Base-by-base conservation (phyloP, 2,329 filamentous ascomycete species). In the Shiraia sp. region DNA sequence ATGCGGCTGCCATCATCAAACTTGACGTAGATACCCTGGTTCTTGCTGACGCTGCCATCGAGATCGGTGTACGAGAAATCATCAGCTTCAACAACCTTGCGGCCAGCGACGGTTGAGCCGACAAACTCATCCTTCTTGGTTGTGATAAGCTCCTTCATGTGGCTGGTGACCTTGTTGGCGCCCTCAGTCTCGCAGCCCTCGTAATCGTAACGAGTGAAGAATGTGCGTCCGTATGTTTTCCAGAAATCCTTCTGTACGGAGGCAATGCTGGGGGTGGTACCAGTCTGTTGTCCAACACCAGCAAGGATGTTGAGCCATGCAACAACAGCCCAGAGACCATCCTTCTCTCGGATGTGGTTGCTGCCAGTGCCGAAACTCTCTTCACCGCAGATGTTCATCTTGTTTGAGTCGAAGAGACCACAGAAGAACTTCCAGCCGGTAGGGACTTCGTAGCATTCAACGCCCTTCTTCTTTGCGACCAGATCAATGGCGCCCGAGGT, bases 361-460 rank as follows among this genome's bases (percentile, higher is more conserved):
- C 88, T 95, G 27, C 93, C 93, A 9, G 93, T 99, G 56, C 93
- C 93, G 71, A 99, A 99, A 53, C 88, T 93, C 80, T 99, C 93
- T 75, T 99, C 93, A 45, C 93, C 93, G 68, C 93, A 99, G 70
- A 99, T 99, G 65, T 93, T 97, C 93, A 99, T 99, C 83, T 99
- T 99, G 73, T 99, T 92, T 54, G 97, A 81, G 42, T 95, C 93
- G 53, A 90, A 96, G 29, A 95, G 93, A 49, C 93, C 93, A 68
- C 97, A 99, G 32, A 93, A 99, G 75, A 89, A 96, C 80, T 96
- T 97, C 93, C 93, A 99, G 63, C 93, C 93, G 1, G 93, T 99
- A 26, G 93, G 93, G 1, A 99, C 93, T 74, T 99, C 93, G 75
- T 99, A 99, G 74, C 83, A 87, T 75, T 89, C 78, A 29, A 99